phyloP scores from a whole-genome alignment of 495 filamentous ascomycete genomes.

The Neurospora sp. region DNA sequence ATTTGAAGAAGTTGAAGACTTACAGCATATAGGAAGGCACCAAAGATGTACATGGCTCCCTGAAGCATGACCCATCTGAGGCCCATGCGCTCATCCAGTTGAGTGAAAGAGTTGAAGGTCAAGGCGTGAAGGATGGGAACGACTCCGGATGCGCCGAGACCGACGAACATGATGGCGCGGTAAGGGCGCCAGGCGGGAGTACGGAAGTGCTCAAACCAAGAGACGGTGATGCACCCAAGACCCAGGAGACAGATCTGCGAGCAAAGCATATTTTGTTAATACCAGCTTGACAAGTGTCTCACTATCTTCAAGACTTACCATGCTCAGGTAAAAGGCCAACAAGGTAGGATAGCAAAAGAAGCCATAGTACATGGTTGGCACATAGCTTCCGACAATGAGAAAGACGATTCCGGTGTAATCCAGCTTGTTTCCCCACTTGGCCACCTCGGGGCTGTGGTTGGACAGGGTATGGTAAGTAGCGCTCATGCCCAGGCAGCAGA shows the following conservation, averaged over 20 bases:
- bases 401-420: constrained; percentile 90
- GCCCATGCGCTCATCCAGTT: constrained; percentile 58
- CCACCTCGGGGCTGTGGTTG: constrained; percentile 33
- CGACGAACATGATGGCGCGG: constrained; percentile 84
- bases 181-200: constrained; percentile 75
- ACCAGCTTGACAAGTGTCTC: background rate
- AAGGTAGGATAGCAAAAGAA: constrained; percentile 58
- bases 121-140: constrained; percentile 69
- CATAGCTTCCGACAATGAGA: constrained; percentile 78
- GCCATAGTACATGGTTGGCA: constrained; percentile 81
- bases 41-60: constrained; percentile 75
- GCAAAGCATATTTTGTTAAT: background rate
- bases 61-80: constrained; percentile 69
- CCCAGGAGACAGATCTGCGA: constrained; percentile 66
- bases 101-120: constrained; percentile 37
- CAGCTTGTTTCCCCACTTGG: constrained; percentile 47
- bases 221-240: constrained; percentile 61
- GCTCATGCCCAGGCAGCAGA: constrained; percentile 73
- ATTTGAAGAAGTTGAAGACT: background rate
- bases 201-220: constrained; percentile 69
- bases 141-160: constrained; percentile 74
- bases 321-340: constrained; percentile 61
- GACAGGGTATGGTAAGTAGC: constrained; percentile 51
- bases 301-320: constrained; percentile 38
- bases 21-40: constrained; percentile 71